Evolutionary conservation across 108 stramenopile species (phyloP), one percentile per base, ranked within the genome.

Genomic region (Bacterosira constricta): DNA sequence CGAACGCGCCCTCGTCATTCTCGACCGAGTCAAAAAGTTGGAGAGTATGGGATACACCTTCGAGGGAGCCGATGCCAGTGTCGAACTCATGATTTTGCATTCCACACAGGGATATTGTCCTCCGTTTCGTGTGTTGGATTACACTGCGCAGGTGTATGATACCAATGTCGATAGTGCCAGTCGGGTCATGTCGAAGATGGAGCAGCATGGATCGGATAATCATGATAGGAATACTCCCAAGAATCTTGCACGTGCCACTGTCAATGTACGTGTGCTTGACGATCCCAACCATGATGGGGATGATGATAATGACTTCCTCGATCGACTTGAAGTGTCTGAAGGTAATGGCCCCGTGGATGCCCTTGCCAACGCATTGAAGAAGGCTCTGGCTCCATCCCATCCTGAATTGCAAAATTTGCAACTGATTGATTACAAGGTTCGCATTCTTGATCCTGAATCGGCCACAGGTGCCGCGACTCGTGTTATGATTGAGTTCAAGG

Each of bases 291-390:
- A 34, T 1, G 18, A 13, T 11, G 63, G 75, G 1, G 64, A 82
- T 35, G 64, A 77, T 4, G 63, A 80, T 1, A 58, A 82, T 35
- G 64, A 77, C 3, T 87, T 71, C 64, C 61, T 77, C 38, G 88
- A 91, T 56, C 84, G 65, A 7, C 73, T 94, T 12, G 90, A 95
- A 73, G 95, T 96, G 15, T 79, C 83, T 18, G 97, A 97, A 61
- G 97, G 97, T 10, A 84, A 91, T 66, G 97, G 97, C 36, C 97
- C 97, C 3, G 95, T 97, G 2, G 94, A 97, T 69, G 96, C 97
- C 26, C 67, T 97, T 44, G 92, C 87, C 9, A 79, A 78, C 29
- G 95, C 93, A 0, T 65, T 97, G 25, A 88, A 84, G 62, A 75
- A 84, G 39, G 95, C 93, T 3, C 77, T 97, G 15, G 73, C 71